These are phyloP conservation scores for Saccharomycopsis crataegensis DNA, from an alignment of 1,139 yeast species.

Conservation along the genomic window DNA sequence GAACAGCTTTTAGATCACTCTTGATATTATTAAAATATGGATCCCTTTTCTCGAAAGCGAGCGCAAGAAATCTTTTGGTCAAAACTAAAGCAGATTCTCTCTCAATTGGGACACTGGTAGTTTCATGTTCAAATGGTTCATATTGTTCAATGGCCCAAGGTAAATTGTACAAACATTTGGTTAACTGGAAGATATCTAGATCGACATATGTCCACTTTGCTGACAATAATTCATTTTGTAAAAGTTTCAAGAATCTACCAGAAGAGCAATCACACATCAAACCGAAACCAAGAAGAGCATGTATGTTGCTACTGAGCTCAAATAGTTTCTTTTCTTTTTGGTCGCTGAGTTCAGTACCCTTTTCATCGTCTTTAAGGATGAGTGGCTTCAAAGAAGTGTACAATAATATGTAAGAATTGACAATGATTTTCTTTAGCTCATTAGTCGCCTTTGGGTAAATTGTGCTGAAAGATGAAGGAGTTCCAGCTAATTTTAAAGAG, in stretches of 20 bases:
- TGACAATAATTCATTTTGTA: slow-evolving; percentile 47
- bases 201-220: slow-evolving; percentile 40
- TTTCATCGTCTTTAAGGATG: not conserved
- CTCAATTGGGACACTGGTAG: slow-evolving; percentile 38
- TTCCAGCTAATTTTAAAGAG: not conserved
- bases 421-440: slow-evolving; percentile 19
- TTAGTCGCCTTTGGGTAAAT: slow-evolving; percentile 21
- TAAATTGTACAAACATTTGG: slow-evolving; percentile 73
- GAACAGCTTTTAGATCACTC: slow-evolving; percentile 60
- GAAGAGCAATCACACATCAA: slow-evolving; percentile 59
- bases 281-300: slow-evolving; percentile 64
- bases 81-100: slow-evolving; percentile 49
- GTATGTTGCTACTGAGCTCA: slow-evolving; percentile 51
- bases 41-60: slow-evolving; percentile 51
- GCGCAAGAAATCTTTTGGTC: slow-evolving; percentile 53
- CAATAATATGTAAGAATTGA: slow-evolving; percentile 6
- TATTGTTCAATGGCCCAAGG: slow-evolving; percentile 50
- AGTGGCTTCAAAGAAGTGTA: slow-evolving; percentile 3
- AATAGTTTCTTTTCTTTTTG: slow-evolving; percentile 19
- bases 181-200: slow-evolving; percentile 61
- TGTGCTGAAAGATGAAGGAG: not conserved
- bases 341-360: not conserved
- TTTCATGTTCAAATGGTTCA: slow-evolving; percentile 60
- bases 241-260: slow-evolving; percentile 55
- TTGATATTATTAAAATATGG: slow-evolving; percentile 46